These are phyloP conservation scores for Neofusicoccum ribis DNA, from an alignment of 2,329 filamentous ascomycete genomes.

Conservation along the genomic window DNA sequence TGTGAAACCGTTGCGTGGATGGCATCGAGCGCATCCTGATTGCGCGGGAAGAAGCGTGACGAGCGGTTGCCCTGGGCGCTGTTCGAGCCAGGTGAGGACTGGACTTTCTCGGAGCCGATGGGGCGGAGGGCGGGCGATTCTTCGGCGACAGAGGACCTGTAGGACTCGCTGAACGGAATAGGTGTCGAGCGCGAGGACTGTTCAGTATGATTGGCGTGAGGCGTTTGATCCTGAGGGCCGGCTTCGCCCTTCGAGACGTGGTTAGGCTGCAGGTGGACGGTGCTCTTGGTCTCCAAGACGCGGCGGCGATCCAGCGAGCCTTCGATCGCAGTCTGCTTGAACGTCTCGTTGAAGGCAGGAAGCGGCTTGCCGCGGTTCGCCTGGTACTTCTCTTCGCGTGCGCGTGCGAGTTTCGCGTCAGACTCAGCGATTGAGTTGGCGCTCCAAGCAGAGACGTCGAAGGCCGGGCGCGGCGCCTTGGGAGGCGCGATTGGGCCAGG, in stretches of 20 bases:
- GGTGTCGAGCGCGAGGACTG: constrained; percentile 6
- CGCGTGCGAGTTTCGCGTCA: constrained; percentile 6
- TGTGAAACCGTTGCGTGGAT: constrained; percentile 7
- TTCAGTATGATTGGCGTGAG: background rate
- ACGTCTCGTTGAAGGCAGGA: constrained; percentile 18
- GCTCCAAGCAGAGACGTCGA: constrained; percentile 12
- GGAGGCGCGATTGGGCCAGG: constrained; percentile 34
- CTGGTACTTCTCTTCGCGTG: constrained; percentile 1
- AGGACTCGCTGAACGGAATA: constrained; percentile 6
- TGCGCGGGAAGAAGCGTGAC: constrained; percentile 39
- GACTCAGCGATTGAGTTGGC: constrained; percentile 11
- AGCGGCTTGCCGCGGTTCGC: constrained; percentile 1
- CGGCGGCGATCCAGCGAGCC: constrained; percentile 8
- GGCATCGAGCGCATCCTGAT: constrained; percentile 3
- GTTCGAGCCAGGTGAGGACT: constrained; percentile 12
- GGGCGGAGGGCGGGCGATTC: constrained; percentile 10
- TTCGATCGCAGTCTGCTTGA: constrained; percentile 16
- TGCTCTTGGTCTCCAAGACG: constrained; percentile 13
- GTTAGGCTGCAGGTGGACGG: background rate
- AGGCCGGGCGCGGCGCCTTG: constrained; percentile 26
- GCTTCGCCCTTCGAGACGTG: background rate
- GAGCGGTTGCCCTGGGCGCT: constrained; percentile 19
- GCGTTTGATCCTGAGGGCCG: background rate
- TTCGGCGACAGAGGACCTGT: background rate
- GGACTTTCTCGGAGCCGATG: constrained; percentile 15